A percentile compares a stretch with the other conserved stretches of the same genome.
Conservation (phyloP, 106 monocot species). For the Dioscorea dumetorum region DNA sequence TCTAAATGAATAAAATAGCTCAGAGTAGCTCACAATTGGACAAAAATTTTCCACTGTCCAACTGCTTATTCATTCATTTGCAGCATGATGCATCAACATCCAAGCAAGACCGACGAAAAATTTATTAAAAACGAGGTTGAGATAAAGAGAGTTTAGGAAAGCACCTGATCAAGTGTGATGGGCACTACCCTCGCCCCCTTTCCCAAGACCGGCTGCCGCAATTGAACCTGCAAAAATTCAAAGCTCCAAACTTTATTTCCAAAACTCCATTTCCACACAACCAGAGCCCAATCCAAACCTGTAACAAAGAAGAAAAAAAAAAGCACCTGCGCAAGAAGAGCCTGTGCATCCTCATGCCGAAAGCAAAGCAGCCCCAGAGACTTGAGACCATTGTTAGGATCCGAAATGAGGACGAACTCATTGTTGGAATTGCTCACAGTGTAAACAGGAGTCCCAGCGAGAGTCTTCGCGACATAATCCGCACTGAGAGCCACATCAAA, state of each 20-base stretch:
- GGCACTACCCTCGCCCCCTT: constrained; percentile 96
- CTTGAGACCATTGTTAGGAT: constrained; percentile 60
- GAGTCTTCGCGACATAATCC: constrained; percentile 62
- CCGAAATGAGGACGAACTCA: constrained; percentile 96
- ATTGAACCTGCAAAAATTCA: constrained; percentile 48
- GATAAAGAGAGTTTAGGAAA: background rate
- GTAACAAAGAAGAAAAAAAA: background rate
- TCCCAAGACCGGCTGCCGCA: constrained; percentile 72
- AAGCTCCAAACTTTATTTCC: background rate
- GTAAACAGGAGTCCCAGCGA: constrained; percentile 76
- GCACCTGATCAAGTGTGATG: constrained; percentile 92
- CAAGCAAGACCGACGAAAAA: too few relatives aligned
- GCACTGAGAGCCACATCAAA: constrained; percentile 71
- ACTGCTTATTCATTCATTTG: too few relatives aligned
- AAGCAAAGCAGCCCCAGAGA: constrained; percentile 94
- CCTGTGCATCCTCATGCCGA: constrained; percentile 82
- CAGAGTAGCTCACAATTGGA: too few relatives aligned
- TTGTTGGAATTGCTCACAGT: constrained; percentile 93
- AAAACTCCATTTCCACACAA: too few relatives aligned
- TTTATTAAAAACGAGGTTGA: too few relatives aligned
- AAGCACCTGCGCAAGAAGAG: constrained; percentile 67
- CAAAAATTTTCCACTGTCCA: too few relatives aligned
- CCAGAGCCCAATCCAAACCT: background rate
- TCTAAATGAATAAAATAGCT: too few relatives aligned
- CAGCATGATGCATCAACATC: too few relatives aligned